Base-by-base conservation (phyloP, 2,329 filamentous ascomycete species). In the Purpureocillium takamizusanense region DNA sequence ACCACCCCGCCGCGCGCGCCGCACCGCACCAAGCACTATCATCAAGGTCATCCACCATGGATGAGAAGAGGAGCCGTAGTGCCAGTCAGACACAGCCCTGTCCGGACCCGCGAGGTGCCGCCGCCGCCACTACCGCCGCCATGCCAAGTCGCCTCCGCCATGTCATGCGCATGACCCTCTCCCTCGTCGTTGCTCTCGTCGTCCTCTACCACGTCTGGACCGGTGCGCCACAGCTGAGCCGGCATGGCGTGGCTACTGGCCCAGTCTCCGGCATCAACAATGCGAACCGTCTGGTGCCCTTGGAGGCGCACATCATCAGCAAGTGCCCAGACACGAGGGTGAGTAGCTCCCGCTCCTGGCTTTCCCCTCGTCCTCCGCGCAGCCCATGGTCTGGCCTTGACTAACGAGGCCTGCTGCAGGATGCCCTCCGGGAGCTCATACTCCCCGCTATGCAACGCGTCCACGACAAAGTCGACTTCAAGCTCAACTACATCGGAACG, bases 251-350 rank as follows among this genome's bases (percentile, higher is more conserved):
- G 31, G 33, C 34, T 23, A 37, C 30, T 23, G 31, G 42, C 3
- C 31, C 34, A 32, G 29, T 33, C 23, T 27, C 43, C 33, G 34
- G 42, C 36, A 45, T 41, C 12, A 43, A 41, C 23, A 40, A 41
- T 33, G 42, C 39, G 15, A 13, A 21, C 30, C 33, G 18, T 21
- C 62, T 69, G 41, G 83, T 97, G 4, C 84, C 87, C 4, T 64
- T 98, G 2, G 92, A 98, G 59, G 86, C 87, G 40, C 90, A 97
- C 60, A 92, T 97, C 51, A 98, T 97, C 82, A 86, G 81, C 65
- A 95, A 97, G 70, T 98, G 92, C 54, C 89, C 90, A 0, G 92
- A 98, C 61, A 88, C 92, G 2, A 74, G 72, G 59, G 73, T 76
- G 53, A 10, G 63, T 43, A 21, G 11, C 7, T 13, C 16, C 2